phyloP scores from a whole-genome alignment of 345 rosid genomes.

The Eucalyptus tenuipes region DNA sequence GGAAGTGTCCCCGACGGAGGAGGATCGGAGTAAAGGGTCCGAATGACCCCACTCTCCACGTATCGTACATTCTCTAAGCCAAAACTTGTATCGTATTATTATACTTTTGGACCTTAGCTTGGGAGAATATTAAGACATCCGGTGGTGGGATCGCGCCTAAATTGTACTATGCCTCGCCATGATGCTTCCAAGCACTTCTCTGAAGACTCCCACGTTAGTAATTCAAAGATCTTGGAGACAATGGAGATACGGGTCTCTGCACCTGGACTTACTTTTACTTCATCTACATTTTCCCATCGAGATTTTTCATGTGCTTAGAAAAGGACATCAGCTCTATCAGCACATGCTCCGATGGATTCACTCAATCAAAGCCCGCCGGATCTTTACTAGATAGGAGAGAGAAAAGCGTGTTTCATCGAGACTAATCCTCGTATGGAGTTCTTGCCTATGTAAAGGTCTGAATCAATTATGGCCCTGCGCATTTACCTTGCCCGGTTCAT shows the following conservation, averaged over 20 bases:
- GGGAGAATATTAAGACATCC: not conserved
- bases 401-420: not conserved
- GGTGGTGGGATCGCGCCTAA: not conserved
- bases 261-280: slow-evolving; percentile 13
- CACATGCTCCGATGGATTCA: not conserved
- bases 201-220: not conserved
- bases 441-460: not conserved
- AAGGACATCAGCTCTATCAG: not conserved
- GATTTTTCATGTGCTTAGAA: slow-evolving; percentile 14
- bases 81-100: not conserved
- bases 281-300: not conserved
- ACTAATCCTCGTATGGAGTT: not conserved
- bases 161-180: not conserved
- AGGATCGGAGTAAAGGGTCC: not conserved
- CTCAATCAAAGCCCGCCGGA: not conserved
- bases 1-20: not conserved
- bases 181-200: not conserved
- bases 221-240: not conserved
- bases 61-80: not conserved
- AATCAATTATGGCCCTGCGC: not conserved
- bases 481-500: not conserved
- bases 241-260: slow-evolving; percentile 22
- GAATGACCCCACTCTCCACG: not conserved
- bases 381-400: not conserved
- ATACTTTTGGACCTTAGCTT: not conserved